Percentiles rank a stretch among this genome's conserved stretches.
Evolutionary conservation across 306 rosid genomes (phyloP).

Genomic region (Abrus precatorius): DNA sequence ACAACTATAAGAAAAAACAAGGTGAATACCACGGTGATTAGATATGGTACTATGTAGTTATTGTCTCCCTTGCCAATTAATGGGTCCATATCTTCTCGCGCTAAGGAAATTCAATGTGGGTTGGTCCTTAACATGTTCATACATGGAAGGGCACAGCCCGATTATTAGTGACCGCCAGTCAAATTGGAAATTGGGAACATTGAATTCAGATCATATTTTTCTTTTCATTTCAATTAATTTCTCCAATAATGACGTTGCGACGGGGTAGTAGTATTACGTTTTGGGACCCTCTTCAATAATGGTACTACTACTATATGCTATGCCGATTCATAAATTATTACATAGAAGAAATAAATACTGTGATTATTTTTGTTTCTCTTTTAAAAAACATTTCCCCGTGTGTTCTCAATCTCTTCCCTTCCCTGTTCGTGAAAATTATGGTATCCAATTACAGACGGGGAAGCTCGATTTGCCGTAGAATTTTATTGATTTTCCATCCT

Average conservation of each 20-base stretch:
- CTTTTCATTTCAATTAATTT: slow-evolving; percentile 16
- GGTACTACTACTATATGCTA: slow-evolving; percentile 3
- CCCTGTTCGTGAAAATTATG: slow-evolving; percentile 33
- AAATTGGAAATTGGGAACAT: slow-evolving; percentile 40
- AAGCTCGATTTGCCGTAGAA: neutral
- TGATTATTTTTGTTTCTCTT: slow-evolving; percentile 10
- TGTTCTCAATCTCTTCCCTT: neutral
- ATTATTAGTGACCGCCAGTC: neutral
- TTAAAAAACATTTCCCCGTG: neutral
- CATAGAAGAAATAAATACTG: neutral
- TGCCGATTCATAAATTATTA: neutral
- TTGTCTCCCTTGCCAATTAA: slow-evolving; percentile 35
- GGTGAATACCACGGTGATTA: slow-evolving; percentile 32
- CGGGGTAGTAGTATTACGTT: slow-evolving; percentile 16
- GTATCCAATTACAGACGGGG: slow-evolving; percentile 21
- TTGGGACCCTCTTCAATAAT: slow-evolving; percentile 57
- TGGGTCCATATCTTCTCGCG: slow-evolving; percentile 48
- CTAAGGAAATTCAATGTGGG: slow-evolving; percentile 46
- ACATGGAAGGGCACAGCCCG: neutral
- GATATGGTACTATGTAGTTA: slow-evolving; percentile 45
- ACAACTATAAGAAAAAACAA: slow-evolving; percentile 25
- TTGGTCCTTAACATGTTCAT: slow-evolving; percentile 40
- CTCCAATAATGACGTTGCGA: slow-evolving; percentile 43
- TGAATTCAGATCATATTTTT: slow-evolving; percentile 35
- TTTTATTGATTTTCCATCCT: slow-evolving; percentile 16